Conservation (phyloP, 2,329 filamentous ascomycete species). For the Atkinsonella hypoxylon region DNA sequence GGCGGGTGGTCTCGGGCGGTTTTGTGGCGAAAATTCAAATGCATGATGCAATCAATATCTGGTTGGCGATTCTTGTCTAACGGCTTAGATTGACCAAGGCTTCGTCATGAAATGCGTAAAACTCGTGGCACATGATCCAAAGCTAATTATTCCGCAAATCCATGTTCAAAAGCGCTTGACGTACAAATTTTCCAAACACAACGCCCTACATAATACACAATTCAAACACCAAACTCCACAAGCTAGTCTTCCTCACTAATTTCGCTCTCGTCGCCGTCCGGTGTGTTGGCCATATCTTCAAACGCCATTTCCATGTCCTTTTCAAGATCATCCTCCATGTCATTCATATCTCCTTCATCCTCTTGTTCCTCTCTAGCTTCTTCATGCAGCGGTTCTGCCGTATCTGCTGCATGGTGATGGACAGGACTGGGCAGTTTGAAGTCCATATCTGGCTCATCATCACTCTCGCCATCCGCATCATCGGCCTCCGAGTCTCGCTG, state of each 20-base stretch:
- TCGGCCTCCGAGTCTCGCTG: slow-evolving; percentile 31
- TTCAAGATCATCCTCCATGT: slow-evolving; percentile 30
- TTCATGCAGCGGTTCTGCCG: slow-evolving; percentile 17
- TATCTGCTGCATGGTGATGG: slow-evolving; percentile 23
- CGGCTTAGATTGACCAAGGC: neutral
- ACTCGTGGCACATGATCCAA: neutral
- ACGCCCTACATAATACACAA: neutral
- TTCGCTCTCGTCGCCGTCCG: slow-evolving; percentile 43
- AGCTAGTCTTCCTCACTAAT: slow-evolving; percentile 54
- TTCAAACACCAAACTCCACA: neutral
- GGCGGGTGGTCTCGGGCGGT: neutral
- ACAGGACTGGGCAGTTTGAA: slow-evolving; percentile 44
- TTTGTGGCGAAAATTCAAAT: neutral
- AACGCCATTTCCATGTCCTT: slow-evolving; percentile 40
- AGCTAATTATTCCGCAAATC: neutral
- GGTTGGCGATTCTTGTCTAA: neutral
- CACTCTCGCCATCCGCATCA: slow-evolving; percentile 34
- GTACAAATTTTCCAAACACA: neutral
- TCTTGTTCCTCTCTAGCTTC: slow-evolving; percentile 14
- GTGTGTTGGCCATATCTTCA: slow-evolving; percentile 42
- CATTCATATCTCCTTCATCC: slow-evolving; percentile 17
- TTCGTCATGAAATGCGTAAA: neutral
- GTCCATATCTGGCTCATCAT: slow-evolving; percentile 35
- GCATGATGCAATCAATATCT: neutral
- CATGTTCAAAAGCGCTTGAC: neutral